phyloP scores from a whole-genome alignment of 345 rosid genomes.

The Carallia pectinifolia region DNA sequence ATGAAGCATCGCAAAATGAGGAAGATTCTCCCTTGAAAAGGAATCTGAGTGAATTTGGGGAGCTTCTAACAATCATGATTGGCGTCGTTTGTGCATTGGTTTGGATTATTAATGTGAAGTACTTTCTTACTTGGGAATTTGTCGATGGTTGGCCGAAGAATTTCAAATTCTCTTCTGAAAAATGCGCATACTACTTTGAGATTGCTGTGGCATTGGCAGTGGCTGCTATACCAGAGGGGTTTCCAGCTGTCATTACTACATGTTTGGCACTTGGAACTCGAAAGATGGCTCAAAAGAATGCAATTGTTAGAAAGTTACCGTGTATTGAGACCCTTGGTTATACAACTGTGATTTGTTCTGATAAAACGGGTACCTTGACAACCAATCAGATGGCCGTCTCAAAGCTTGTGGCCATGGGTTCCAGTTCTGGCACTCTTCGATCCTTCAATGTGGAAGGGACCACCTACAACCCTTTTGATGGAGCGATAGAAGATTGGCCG shows the following conservation, averaged over 20 bases:
- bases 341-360: conserved; percentile 90
- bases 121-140: conserved; percentile 88
- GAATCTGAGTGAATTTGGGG: conserved; percentile 88
- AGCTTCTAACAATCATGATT: conserved; percentile 71
- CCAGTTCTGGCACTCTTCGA: conserved; percentile 60
- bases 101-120: conserved; percentile 92
- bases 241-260: conserved; percentile 95
- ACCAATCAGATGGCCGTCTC: conserved; percentile 93
- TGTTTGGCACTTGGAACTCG: conserved; percentile 93
- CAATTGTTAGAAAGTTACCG: conserved; percentile 87
- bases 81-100: conserved; percentile 81
- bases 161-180: conserved; percentile 89
- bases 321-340: conserved; percentile 96
- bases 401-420: conserved; percentile 82
- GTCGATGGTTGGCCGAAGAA: conserved; percentile 89
- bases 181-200: conserved; percentile 96
- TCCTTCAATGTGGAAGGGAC: conserved; percentile 83
- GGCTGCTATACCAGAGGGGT: conserved; percentile 97
- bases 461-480: conserved; percentile 77
- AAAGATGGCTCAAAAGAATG: conserved; percentile 98
- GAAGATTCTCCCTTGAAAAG: conserved; percentile 94
- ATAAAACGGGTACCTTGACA: conserved; percentile 91
- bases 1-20: conserved; percentile 77
- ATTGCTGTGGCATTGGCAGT: conserved; percentile 96
- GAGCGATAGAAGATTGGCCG: conserved; percentile 71